phyloP scores from a whole-genome alignment of 345 rosid genomes.

The Acer saccharum region DNA sequence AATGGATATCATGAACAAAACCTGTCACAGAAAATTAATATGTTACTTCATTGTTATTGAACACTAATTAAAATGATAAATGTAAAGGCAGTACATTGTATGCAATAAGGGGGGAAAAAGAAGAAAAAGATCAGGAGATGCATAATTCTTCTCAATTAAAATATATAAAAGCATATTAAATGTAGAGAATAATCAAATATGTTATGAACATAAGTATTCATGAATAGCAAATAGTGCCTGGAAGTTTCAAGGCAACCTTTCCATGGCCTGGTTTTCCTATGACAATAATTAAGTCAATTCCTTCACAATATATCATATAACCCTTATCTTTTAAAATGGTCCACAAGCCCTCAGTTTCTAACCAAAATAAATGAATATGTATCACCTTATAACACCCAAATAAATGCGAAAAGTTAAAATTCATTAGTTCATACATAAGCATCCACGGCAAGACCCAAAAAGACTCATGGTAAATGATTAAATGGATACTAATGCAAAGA shows the following conservation, averaged over 20 bases:
- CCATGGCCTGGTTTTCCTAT: background rate
- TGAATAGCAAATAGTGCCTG: background rate
- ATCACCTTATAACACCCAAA: background rate
- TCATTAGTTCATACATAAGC: background rate
- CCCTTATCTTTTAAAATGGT: background rate
- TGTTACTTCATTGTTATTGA: slow-evolving; percentile 4
- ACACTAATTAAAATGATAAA: background rate
- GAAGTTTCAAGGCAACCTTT: background rate
- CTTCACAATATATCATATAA: background rate
- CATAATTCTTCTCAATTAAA: background rate
- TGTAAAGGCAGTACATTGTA: background rate
- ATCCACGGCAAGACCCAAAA: background rate
- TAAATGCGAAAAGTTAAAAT: background rate
- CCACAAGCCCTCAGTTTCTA: background rate
- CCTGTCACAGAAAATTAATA: slow-evolving; percentile 50
- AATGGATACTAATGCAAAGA: too few relatives aligned
- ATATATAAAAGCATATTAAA: background rate
- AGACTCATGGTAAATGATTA: too few relatives aligned
- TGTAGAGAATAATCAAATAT: too few relatives aligned
- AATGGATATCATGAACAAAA: slow-evolving; percentile 91
- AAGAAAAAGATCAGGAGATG: slow-evolving; percentile 5
- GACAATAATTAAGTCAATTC: background rate
- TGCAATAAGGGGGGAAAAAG: background rate
- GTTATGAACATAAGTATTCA: background rate
- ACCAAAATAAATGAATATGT: background rate